Percentiles rank a stretch among this genome's conserved stretches.
These are phyloP conservation scores for Russula abietina DNA, from an alignment of 768 basidiomycete species.

Conservation along the genomic window DNA sequence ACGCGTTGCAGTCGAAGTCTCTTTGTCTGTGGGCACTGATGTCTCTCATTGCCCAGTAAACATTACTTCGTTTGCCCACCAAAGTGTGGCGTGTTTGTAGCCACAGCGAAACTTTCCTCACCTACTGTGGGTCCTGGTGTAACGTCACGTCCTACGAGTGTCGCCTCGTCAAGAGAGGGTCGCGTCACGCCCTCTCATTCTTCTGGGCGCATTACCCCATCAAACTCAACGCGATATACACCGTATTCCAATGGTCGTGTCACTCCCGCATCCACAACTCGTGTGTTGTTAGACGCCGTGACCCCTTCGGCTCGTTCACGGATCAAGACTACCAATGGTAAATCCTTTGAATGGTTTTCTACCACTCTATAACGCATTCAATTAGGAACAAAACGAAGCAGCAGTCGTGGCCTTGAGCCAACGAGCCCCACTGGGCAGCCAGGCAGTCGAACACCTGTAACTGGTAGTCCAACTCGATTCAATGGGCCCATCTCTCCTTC, in stretches of 20 bases:
- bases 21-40: not conserved
- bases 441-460: constrained; percentile 20
- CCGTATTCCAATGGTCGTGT: constrained; percentile 46
- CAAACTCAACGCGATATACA: constrained; percentile 42
- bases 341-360: not conserved
- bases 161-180: constrained; percentile 61
- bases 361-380: constrained; percentile 54
- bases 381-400: constrained; percentile 31
- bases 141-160: constrained; percentile 63
- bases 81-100: constrained; percentile 88
- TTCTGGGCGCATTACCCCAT: constrained; percentile 23
- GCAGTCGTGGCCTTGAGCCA: constrained; percentile 21
- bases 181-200: constrained; percentile 42
- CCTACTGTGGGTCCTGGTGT: constrained; percentile 59
- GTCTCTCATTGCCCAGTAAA: constrained; percentile 13
- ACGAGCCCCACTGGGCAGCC: constrained; percentile 23
- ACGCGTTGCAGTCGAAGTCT: not conserved
- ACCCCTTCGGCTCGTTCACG: constrained; percentile 47
- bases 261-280: constrained; percentile 32
- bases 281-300: constrained; percentile 27
- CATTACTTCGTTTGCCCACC: constrained; percentile 79
- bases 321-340: constrained; percentile 37
- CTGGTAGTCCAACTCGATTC: constrained; percentile 27
- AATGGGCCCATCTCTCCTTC: constrained; percentile 15
- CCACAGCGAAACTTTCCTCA: constrained; percentile 70